Conservation (phyloP, 371 early-diverging fungal genomes). For the Coemansia sp. region DNA sequence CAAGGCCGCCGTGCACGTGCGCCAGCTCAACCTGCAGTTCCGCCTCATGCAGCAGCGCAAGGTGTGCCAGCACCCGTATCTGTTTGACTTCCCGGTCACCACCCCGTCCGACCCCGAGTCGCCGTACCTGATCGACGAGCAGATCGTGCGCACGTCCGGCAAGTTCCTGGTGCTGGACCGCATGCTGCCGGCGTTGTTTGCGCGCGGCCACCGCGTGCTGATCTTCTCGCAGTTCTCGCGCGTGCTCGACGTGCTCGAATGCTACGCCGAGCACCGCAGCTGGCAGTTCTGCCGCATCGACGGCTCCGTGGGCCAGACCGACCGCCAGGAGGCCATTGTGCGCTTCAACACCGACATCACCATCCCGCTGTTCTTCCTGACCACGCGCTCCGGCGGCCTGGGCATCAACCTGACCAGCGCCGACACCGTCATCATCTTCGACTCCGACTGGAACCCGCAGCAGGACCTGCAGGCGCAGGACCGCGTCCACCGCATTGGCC, state of each 20-base stretch:
- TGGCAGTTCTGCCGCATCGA: constrained; percentile 94
- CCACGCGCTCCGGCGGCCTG: constrained; percentile 96
- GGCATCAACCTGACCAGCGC: constrained; percentile 95
- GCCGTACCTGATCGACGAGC: constrained; percentile 46
- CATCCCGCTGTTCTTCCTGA: constrained; percentile 87
- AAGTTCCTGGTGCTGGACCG: constrained; percentile 88
- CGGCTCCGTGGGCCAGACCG: constrained; percentile 79
- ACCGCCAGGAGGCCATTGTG: constrained; percentile 76
- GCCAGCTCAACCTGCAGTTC: constrained; percentile 63
- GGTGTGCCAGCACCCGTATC: constrained; percentile 93
- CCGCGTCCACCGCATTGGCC: constrained; percentile 96
- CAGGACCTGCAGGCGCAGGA: constrained; percentile 98
- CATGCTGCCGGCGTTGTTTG: constrained; percentile 73
- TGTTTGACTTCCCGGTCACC: constrained; percentile 76
- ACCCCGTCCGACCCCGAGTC: constrained; percentile 49
- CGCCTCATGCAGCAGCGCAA: constrained; percentile 94
- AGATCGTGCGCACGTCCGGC: constrained; percentile 61
- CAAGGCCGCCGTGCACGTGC: constrained; percentile 23
- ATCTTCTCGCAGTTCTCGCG: constrained; percentile 95
- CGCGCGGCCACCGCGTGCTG: constrained; percentile 81
- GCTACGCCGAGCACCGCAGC: constrained; percentile 76
- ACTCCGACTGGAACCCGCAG: constrained; percentile 97
- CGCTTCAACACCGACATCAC: constrained; percentile 56
- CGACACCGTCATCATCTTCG: constrained; percentile 92
- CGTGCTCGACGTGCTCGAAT: constrained; percentile 90